Conservation (phyloP, 371 early-diverging fungal genomes). For the Syncephalastrum contaminatum region DNA sequence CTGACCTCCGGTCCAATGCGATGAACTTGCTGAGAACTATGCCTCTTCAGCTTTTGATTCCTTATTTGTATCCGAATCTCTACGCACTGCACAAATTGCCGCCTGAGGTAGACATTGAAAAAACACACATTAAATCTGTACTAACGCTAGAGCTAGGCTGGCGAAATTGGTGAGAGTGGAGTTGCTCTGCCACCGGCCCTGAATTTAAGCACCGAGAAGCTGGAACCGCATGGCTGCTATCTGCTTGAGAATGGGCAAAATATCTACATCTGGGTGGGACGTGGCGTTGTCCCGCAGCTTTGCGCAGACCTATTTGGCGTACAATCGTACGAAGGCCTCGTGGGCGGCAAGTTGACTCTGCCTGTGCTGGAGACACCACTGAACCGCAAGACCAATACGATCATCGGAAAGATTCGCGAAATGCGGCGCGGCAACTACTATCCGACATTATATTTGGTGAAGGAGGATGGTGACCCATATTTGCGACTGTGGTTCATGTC, state of each 20-base stretch:
- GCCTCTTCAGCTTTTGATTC: slow-evolving; percentile 77
- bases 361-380: slow-evolving; percentile 59
- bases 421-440: slow-evolving; percentile 62
- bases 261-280: slow-evolving; percentile 89
- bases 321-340: slow-evolving; percentile 56
- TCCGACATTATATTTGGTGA: slow-evolving; percentile 74
- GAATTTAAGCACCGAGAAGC: slow-evolving; percentile 82
- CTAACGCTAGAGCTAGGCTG: slow-evolving; percentile 31
- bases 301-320: slow-evolving; percentile 70
- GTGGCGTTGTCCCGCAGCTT: slow-evolving; percentile 74
- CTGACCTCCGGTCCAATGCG: slow-evolving; percentile 69
- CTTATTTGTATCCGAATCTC: slow-evolving; percentile 74
- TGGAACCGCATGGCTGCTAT: slow-evolving; percentile 83
- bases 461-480: slow-evolving; percentile 91
- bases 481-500: slow-evolving; percentile 83
- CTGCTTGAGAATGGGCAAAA: slow-evolving; percentile 82
- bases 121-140: slow-evolving; percentile 5
- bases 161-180: slow-evolving; percentile 59
- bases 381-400: slow-evolving; percentile 56
- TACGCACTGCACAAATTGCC: slow-evolving; percentile 87
- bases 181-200: slow-evolving; percentile 71
- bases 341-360: slow-evolving; percentile 64
- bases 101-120: slow-evolving; percentile 46
- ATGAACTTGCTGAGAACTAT: slow-evolving; percentile 75
- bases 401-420: slow-evolving; percentile 60